Percentiles rank a stretch among this genome's conserved stretches.
phyloP scores from a whole-genome alignment of 805 yeast genomes.

The Millerozyma miso region DNA sequence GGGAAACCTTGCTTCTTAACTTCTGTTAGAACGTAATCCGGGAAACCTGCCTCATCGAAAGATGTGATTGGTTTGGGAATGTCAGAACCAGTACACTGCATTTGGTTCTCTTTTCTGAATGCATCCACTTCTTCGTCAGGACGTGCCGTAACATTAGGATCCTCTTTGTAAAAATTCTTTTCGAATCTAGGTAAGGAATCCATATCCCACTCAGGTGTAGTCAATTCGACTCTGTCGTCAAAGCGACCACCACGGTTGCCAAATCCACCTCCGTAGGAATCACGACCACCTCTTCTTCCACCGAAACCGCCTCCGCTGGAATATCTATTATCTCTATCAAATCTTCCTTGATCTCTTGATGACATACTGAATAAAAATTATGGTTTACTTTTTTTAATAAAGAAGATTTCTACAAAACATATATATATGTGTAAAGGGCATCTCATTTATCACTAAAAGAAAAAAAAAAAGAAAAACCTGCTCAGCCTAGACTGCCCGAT shows the following conservation, averaged over 20 bases:
- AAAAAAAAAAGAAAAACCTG: slow-evolving; percentile 7
- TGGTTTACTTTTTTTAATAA: neutral
- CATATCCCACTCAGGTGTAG: slow-evolving; percentile 77
- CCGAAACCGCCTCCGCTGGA: slow-evolving; percentile 32
- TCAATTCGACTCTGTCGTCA: slow-evolving; percentile 46
- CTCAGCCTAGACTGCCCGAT: slow-evolving; percentile 7
- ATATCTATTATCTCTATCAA: slow-evolving; percentile 29
- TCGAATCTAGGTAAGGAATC: slow-evolving; percentile 81
- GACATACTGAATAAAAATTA: slow-evolving; percentile 27
- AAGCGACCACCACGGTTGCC: slow-evolving; percentile 32
- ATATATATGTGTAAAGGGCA: slow-evolving; percentile 1
- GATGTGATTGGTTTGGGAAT: slow-evolving; percentile 91
- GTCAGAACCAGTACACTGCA: slow-evolving; percentile 78
- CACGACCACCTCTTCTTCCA: slow-evolving; percentile 27
- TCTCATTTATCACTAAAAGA: slow-evolving; percentile 1
- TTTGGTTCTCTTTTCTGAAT: slow-evolving; percentile 80
- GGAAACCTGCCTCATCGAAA: slow-evolving; percentile 98
- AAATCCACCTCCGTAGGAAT: slow-evolving; percentile 36
- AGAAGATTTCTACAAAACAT: neutral
- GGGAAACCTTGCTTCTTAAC: slow-evolving; percentile 91
- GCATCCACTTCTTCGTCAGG: slow-evolving; percentile 64
- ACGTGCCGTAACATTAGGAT: slow-evolving; percentile 71
- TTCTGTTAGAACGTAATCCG: slow-evolving; percentile 85
- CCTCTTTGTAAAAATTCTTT: slow-evolving; percentile 90
- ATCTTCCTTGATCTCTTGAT: slow-evolving; percentile 31